phyloP scores from a whole-genome alignment of 192 early-diverging fungal species.

The Backusella circina region DNA sequence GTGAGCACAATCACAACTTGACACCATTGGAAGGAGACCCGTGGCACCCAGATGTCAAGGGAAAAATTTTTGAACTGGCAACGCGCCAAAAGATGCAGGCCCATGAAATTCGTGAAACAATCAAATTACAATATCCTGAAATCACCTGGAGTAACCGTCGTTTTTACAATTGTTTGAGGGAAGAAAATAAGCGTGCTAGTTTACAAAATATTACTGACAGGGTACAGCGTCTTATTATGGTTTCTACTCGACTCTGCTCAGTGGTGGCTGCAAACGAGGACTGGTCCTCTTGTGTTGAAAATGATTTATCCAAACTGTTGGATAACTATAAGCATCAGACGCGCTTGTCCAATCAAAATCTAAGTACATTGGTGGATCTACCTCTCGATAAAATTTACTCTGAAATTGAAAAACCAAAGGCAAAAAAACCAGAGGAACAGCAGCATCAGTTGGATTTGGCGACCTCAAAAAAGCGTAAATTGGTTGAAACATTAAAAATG shows the following conservation, averaged over 20 bases:
- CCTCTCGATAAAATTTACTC: not conserved
- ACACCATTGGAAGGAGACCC: conserved; percentile 34
- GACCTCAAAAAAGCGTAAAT: not conserved
- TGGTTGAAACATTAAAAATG: not conserved
- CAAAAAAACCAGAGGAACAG: not conserved
- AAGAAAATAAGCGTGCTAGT: conserved; percentile 46
- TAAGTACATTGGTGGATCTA: not conserved
- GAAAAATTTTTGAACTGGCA: conserved; percentile 40
- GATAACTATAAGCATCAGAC: conserved; percentile 5
- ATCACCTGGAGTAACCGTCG: conserved; percentile 54
- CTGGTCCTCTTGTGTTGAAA: conserved; percentile 22
- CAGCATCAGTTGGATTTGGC: not conserved
- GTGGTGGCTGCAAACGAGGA: conserved; percentile 35
- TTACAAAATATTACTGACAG: conserved; percentile 41
- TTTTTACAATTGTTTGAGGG: conserved; percentile 53
- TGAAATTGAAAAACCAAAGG: not conserved
- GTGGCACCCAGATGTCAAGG: conserved; percentile 40
- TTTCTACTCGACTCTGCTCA: conserved; percentile 44
- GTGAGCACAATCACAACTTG: conserved; percentile 44
- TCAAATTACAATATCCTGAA: conserved; percentile 51
- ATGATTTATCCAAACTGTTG: conserved; percentile 14
- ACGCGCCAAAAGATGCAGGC: conserved; percentile 33
- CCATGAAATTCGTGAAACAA: conserved; percentile 35
- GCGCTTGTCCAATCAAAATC: not conserved
- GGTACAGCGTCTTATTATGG: conserved; percentile 36